Evolutionary conservation across 208 protist species (phyloP).

Genomic region (Leishmania mexicana): DNA sequence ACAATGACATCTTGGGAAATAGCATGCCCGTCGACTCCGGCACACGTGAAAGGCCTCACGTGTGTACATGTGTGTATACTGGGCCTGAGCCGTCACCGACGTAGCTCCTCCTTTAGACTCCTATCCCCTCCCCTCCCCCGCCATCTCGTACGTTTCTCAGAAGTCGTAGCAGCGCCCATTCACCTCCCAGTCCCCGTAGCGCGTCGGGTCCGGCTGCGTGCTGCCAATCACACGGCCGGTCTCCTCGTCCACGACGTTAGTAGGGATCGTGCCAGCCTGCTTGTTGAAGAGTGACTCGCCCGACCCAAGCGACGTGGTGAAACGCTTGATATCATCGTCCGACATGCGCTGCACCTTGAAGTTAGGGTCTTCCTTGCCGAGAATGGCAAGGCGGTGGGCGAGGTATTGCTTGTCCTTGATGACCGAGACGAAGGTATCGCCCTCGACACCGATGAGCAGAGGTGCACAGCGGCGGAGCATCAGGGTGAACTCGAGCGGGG

Average conservation of each 20-base stretch:
- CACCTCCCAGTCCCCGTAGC: conserved; percentile 91
- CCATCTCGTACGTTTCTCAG: conserved; percentile 15
- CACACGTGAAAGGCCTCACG: neutral
- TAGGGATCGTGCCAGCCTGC: conserved; percentile 70
- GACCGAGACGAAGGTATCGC: conserved; percentile 70
- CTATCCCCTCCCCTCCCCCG: neutral
- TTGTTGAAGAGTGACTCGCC: conserved; percentile 88
- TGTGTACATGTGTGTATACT: neutral
- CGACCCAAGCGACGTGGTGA: conserved; percentile 82
- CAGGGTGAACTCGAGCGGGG: neutral
- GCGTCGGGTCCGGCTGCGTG: conserved; percentile 79
- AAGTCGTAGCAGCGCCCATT: conserved; percentile 92
- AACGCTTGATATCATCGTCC: conserved; percentile 78
- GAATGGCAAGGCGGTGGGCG: conserved; percentile 76
- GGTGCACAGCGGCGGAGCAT: conserved; percentile 69
- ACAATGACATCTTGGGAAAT: neutral
- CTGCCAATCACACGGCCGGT: conserved; percentile 84
- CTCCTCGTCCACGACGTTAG: conserved; percentile 86
- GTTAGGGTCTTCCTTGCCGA: conserved; percentile 67
- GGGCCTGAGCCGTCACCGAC: neutral
- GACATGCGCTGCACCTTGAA: conserved; percentile 55
- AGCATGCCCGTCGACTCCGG: neutral
- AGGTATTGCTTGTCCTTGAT: conserved; percentile 84
- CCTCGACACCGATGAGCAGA: conserved; percentile 74
- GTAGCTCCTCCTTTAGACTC: neutral